Conservation (phyloP, 371 early-diverging fungal genomes). For the Blastocladiella emersonii region DNA sequence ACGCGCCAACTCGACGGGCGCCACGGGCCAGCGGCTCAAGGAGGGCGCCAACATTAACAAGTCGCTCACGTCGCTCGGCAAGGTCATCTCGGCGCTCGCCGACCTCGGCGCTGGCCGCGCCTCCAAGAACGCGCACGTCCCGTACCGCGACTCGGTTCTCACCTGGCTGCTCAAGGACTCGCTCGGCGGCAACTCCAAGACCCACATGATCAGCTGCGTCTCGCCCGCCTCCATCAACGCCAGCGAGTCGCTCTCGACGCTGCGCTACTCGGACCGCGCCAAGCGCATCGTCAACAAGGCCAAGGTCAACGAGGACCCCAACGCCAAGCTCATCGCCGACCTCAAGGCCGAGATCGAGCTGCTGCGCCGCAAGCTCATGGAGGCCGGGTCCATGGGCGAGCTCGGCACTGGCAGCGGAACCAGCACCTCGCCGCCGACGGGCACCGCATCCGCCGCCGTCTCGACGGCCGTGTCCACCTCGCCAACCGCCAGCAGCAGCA, state of each 20-base stretch:
- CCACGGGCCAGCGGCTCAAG: conserved; percentile 87
- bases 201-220: conserved; percentile 69
- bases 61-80: conserved; percentile 85
- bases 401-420: conserved; percentile 14
- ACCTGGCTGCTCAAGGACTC: conserved; percentile 82
- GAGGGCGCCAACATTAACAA: conserved; percentile 99
- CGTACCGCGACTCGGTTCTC: conserved; percentile 74
- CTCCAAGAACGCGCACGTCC: conserved; percentile 48
- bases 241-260: conserved; percentile 83
- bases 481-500: too few relatives aligned
- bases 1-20: conserved; percentile 87
- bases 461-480: too few relatives aligned
- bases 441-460: too few relatives aligned
- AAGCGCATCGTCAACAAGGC: conserved; percentile 85
- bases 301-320: conserved; percentile 81
- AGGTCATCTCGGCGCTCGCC: conserved; percentile 91
- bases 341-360: conserved; percentile 67
- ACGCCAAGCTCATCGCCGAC: conserved; percentile 68
- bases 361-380: conserved; percentile 45
- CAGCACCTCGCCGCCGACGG: too few relatives aligned
- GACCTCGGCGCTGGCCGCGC: conserved; percentile 42
- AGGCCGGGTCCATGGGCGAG: conserved; percentile 29
- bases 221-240: conserved; percentile 23
- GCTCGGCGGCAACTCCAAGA: conserved; percentile 84
- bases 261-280: conserved; percentile 90